These are phyloP conservation scores for Hsuehochloa calcarea DNA, from an alignment of 176 grass and related monocot species.

Conservation along the genomic window DNA sequence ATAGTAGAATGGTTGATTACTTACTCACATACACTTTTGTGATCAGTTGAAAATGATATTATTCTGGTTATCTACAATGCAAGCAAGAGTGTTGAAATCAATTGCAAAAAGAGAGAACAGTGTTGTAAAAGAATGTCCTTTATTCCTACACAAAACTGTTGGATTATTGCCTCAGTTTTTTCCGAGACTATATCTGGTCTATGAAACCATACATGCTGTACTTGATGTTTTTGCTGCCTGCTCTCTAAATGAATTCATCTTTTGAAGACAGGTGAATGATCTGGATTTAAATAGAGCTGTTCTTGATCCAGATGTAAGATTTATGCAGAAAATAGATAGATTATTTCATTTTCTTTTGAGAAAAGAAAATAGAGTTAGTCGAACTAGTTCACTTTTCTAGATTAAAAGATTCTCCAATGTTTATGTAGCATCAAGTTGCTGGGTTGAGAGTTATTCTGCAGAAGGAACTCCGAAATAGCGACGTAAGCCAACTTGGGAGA, in stretches of 20 bases:
- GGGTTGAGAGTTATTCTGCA: slow-evolving; percentile 75
- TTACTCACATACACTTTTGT: neutral
- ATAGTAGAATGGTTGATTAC: neutral
- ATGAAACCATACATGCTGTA: neutral
- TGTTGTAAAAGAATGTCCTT: neutral
- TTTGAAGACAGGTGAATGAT: slow-evolving; percentile 52
- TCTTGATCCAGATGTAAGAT: slow-evolving; percentile 80
- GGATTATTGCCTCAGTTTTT: neutral
- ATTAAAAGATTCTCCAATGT: slow-evolving; percentile 44
- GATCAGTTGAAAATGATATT: neutral
- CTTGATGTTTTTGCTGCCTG: neutral
- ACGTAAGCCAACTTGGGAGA: slow-evolving; percentile 79
- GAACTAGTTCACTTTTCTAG: slow-evolving; percentile 3
- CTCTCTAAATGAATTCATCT: slow-evolving; percentile 26
- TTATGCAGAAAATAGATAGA: slow-evolving; percentile 28
- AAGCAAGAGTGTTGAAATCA: slow-evolving; percentile 3
- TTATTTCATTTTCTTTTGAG: neutral
- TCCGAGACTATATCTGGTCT: neutral
- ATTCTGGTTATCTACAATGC: neutral
- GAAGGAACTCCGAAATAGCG: slow-evolving; percentile 87
- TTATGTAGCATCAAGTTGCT: slow-evolving; percentile 56
- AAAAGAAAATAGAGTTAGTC: slow-evolving; percentile 1
- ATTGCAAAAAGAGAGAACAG: neutral
- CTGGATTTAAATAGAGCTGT: slow-evolving; percentile 66
- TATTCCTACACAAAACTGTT: neutral